A percentile compares a stretch with the other conserved stretches of the same genome.
Conservation (phyloP, 345 rosid species). For the Durio zibethinus region DNA sequence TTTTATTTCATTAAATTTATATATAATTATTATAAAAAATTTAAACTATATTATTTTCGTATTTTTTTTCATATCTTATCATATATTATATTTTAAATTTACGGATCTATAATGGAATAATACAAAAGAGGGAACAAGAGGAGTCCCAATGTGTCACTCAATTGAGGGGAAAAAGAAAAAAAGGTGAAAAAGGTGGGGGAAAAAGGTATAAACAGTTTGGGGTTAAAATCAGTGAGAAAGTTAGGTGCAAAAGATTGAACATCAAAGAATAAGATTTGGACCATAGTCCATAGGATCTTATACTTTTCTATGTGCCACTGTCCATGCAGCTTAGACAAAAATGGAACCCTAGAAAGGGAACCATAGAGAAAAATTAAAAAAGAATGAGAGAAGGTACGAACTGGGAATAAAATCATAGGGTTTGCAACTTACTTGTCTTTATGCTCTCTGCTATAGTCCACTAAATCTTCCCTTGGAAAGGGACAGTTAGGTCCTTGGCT, state of each 20-base stretch:
- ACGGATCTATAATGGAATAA: too few relatives aligned
- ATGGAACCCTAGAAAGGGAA: neutral
- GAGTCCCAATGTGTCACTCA: neutral
- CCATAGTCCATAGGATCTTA: conserved; percentile 6
- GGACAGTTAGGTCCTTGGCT: conserved; percentile 8
- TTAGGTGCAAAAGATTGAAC: neutral
- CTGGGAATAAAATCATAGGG: neutral
- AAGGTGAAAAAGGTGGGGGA: neutral
- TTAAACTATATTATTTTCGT: too few relatives aligned
- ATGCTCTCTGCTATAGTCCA: conserved; percentile 5
- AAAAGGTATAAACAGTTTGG: neutral
- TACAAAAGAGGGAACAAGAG: neutral
- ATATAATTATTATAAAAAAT: too few relatives aligned
- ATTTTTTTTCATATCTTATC: too few relatives aligned
- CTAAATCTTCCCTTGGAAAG: conserved; percentile 2
- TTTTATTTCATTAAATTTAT: too few relatives aligned
- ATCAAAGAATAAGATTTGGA: neutral
- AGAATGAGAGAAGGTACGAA: neutral
- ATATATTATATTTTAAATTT: too few relatives aligned
- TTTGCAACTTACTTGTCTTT: neutral
- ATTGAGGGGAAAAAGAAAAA: neutral
- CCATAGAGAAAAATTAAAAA: neutral
- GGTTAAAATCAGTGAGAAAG: neutral
- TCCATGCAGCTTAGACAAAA: neutral
- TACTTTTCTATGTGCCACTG: conserved; percentile 12